phyloP scores from a whole-genome alignment of 352 stramenopile genomes.

The Globisporangium okanoganense region DNA sequence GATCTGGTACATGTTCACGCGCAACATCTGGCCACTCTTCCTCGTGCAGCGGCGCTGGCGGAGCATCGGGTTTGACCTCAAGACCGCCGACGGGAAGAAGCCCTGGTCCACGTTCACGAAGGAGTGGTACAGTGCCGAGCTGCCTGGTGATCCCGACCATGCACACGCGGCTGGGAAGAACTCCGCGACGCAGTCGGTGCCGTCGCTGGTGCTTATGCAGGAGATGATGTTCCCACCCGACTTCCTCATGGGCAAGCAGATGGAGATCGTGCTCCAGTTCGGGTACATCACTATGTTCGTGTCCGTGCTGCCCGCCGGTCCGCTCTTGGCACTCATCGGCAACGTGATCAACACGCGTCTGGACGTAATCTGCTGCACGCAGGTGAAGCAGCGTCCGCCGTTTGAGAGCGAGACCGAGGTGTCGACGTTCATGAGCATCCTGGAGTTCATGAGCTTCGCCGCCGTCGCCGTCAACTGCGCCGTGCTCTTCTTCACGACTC shows the following conservation, averaged over 20 bases:
- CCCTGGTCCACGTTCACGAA: conserved; percentile 20
- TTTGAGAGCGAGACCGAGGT: conserved; percentile 86
- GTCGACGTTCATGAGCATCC: conserved; percentile 88
- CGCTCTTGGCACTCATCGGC: conserved; percentile 82
- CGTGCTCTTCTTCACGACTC: conserved; percentile 69
- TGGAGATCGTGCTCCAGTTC: conserved; percentile 86
- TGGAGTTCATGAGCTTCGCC: conserved; percentile 90
- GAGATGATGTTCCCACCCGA: conserved; percentile 69
- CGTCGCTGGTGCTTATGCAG: conserved; percentile 52
- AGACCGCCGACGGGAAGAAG: neutral
- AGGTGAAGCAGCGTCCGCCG: conserved; percentile 64
- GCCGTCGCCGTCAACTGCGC: conserved; percentile 73
- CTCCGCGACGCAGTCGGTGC: conserved; percentile 12
- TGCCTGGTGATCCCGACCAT: conserved; percentile 6
- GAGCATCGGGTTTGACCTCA: conserved; percentile 30
- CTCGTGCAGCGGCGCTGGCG: conserved; percentile 44
- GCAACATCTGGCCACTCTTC: conserved; percentile 50
- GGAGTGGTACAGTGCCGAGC: conserved; percentile 62
- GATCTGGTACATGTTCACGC: conserved; percentile 56
- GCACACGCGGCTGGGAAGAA: neutral
- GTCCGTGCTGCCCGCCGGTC: conserved; percentile 85
- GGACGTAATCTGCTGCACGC: conserved; percentile 77
- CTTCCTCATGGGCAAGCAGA: conserved; percentile 75
- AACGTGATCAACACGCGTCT: conserved; percentile 88
- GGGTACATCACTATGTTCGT: conserved; percentile 95